Percentiles rank a stretch among this genome's conserved stretches.
Evolutionary conservation across 495 filamentous ascomycete genomes (phyloP).

Genomic region (Astrothelium macrocarpum): DNA sequence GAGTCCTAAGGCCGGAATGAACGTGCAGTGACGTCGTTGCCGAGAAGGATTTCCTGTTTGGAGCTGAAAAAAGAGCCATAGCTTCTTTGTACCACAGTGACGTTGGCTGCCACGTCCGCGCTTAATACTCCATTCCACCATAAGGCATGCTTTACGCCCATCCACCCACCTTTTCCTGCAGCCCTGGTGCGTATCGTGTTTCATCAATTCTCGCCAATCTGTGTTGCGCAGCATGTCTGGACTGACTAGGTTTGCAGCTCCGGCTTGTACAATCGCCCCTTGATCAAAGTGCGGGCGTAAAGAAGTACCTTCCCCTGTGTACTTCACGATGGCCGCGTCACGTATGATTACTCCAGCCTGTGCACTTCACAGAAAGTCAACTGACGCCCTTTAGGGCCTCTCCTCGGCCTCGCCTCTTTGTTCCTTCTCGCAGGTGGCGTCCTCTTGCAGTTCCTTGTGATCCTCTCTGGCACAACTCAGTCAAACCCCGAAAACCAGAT

Average conservation of each 20-base stretch:
- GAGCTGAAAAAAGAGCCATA: too few species aligned
- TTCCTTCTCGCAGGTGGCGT: constrained; percentile 65
- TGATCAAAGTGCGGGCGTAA: not conserved
- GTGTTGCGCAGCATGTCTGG: not conserved
- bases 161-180: not conserved
- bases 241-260: not conserved
- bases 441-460: constrained; percentile 68
- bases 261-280: not conserved
- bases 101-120: not conserved
- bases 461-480: constrained; percentile 56
- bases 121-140: not conserved
- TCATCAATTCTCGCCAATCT: not conserved
- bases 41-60: not conserved
- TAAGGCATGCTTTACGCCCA: not conserved
- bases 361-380: not conserved
- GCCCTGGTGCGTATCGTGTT: not conserved
- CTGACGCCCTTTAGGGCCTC: constrained; percentile 15
- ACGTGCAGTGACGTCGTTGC: not conserved
- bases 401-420: constrained; percentile 53
- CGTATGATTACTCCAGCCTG: not conserved
- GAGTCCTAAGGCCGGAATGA: too few species aligned
- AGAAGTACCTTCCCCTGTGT: not conserved
- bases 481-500: constrained; percentile 57
- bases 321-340: constrained; percentile 1
- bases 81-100: not conserved